Base-by-base conservation (phyloP, 1,284 basidiomycete species). In the Cystobasidium sp. region DNA sequence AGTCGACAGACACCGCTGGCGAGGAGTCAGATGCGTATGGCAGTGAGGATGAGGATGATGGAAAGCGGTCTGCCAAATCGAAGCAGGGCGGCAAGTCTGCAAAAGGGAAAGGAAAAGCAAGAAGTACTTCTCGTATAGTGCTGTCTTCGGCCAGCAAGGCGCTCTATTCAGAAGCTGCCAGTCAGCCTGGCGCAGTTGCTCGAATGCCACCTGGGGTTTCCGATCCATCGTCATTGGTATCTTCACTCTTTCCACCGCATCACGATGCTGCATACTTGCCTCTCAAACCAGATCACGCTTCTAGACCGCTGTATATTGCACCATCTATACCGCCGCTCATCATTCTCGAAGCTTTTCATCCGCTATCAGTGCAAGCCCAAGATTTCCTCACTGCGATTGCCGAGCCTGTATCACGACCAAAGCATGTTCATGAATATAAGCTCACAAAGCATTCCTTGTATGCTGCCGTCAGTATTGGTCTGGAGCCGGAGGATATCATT, bases 341-440 rank as follows among this genome's bases (percentile, higher is more conserved):
- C 80, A 97, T 97, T 75, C 87, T 98, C 46, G 95, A 97, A 83
- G 93, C 93, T 0, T 98, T 97, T 82, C 94, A 93, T 41, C 92
- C 96, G 0, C 94, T 99, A 75, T 96, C 97, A 39, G 93, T 96
- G 80, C 94, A 97, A 83, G 97, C 97, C 3, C 96, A 99, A 83
- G 97, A 99, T 82, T 99, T 99, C 80, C 86, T 99, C 52, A 93
- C 97, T 71, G 96, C 97, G 63, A 98, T 99, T 68, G 94, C 94
- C 79, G 97, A 99, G 84, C 97, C 97, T 78, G 94, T 99, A 81
- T 98, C 95, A 86, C 90, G 97, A 85, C 97, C 97, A 53, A 90
- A 92, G 44, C 93, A 97, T 84, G 96, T 99, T 77, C 97, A 99
- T 84, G 97, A 99, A 86, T 99, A 98, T 87, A 94, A 97, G 84